Evolutionary conservation across 768 basidiomycete genomes (phyloP), one percentile per base, ranked within the genome.

Genomic region (Rhizopogon vesiculosus): DNA sequence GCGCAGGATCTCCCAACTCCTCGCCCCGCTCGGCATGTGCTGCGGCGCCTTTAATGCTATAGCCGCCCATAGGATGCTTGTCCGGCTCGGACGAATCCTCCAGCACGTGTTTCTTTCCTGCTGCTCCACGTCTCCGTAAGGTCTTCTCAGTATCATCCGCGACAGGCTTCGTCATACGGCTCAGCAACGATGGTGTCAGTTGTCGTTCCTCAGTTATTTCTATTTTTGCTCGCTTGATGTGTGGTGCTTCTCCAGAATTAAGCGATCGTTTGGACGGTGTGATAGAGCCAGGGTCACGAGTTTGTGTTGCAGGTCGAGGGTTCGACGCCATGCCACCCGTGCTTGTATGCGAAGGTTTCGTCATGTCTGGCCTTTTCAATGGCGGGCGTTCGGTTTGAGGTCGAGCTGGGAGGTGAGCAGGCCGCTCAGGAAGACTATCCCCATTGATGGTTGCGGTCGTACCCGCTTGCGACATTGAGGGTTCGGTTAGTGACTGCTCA

Each of bases 1-100:
- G 35, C 22, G 58, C 28, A 10, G 29, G 22, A 50, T 59, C 58
- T 12, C 50, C 33, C 40, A 53, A 57, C 35, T 55, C 53, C 56
- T 57, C 64, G 35, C 59, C 60, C 58, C 61, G 63, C 52, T 56
- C 59, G 44, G 61, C 69, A 49, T 49, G 48, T 44, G 53, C 73
- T 44, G 81, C 82, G 25, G 82, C 82, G 50, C 82, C 82, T 61
- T 77, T 81, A 59, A 83, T 83, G 59, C 78, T 81, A 58, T 68
- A 77, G 41, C 78, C 81, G n/a, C 70, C 72, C 42, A 66, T 63
- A 10, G 75, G 74, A 59, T 61, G 62, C 56, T 65, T 68, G 62
- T 73, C 69, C 52, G 63, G 63, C 45, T 70, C 68, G 42, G 63
- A 58, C 42, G 66, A 64, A 31, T 45, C 56, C 45, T 60, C 64